Base-by-base conservation (phyloP, 1,139 yeast genomes). In the Saccharomyces hybrid region DNA sequence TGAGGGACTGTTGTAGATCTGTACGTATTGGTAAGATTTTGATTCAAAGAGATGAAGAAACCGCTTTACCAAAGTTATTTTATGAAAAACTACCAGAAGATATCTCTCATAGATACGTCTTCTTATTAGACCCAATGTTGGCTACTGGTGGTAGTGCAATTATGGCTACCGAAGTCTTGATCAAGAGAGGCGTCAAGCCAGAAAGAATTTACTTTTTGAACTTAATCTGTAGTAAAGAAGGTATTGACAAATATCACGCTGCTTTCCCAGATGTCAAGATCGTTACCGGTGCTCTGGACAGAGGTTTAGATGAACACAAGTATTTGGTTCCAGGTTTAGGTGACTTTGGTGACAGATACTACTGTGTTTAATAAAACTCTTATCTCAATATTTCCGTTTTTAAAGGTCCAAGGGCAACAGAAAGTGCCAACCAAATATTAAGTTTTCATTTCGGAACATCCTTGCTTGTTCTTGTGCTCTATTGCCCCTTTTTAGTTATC, bases 101-200 rank as follows among this genome's bases (percentile, higher is more conserved):
- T 66, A 91, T 93, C 59, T 75, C 85, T 52, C 87, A 87, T 34
- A 79, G 99, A 63, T 93, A 84, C 65, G 98, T 93, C 25, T 87
- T 93, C 68, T 75, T 93, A 66, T 77, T 93, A 62, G 99, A 93
- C 67, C 99, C 99, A 56, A 88, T 93, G 96, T 80, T 93, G 68
- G 99, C 99, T 42, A 93, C 99, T 23, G 99, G 99, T 59, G 99
- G 99, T 52, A 87, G 96, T 59, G 99, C 98, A 11, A 83, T 88
- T 75, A 88, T 91, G 93, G 99, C 98, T 4, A 89, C 91, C 26
- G 96, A 93, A 59, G 98, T 93, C 16, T 77, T 93, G 63, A 78
- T 87, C 59, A 78, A 83, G 54, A 81, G 95, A 65, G 98, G 98
- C 50, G 98, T 91, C 49, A 83, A 83, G 57, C 85, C 84, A 68